Conservation (phyloP, 768 basidiomycete genomes). For the Cystobasidium onofrii region DNA sequence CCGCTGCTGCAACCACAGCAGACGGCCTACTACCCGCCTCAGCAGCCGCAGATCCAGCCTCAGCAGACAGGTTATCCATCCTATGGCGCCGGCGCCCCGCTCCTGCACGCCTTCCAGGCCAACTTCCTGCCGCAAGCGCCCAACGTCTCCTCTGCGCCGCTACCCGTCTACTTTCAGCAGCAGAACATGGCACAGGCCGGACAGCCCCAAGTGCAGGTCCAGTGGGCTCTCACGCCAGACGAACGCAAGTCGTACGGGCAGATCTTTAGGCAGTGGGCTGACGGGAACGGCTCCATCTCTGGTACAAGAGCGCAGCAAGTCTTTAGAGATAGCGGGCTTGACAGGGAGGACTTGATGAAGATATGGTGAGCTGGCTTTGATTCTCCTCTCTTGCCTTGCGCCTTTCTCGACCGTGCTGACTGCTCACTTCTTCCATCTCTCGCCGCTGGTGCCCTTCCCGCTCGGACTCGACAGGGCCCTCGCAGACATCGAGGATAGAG, state of each 20-base stretch:
- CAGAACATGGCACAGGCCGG: slow-evolving; percentile 69
- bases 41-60: slow-evolving; percentile 10
- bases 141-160: slow-evolving; percentile 29
- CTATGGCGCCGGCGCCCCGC: neutral
- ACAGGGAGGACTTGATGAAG: slow-evolving; percentile 78
- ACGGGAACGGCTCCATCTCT: slow-evolving; percentile 70
- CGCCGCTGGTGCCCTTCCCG: neutral
- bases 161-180: slow-evolving; percentile 62
- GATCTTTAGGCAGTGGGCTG: slow-evolving; percentile 96
- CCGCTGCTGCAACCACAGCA: neutral
- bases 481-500: slow-evolving; percentile 85
- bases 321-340: slow-evolving; percentile 84
- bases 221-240: slow-evolving; percentile 75
- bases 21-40: slow-evolving; percentile 1
- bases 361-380: slow-evolving; percentile 63
- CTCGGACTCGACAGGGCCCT: slow-evolving; percentile 58
- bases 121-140: slow-evolving; percentile 31
- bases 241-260: slow-evolving; percentile 96
- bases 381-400: neutral
- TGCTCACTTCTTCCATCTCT: slow-evolving; percentile 20
- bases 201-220: slow-evolving; percentile 58
- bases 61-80: slow-evolving; percentile 29
- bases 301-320: slow-evolving; percentile 80
- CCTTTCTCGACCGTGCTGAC: neutral
- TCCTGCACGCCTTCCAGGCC: slow-evolving; percentile 37